Evolutionary conservation across 331 rosid genomes (phyloP).

Genomic region (Quercus lobata): DNA sequence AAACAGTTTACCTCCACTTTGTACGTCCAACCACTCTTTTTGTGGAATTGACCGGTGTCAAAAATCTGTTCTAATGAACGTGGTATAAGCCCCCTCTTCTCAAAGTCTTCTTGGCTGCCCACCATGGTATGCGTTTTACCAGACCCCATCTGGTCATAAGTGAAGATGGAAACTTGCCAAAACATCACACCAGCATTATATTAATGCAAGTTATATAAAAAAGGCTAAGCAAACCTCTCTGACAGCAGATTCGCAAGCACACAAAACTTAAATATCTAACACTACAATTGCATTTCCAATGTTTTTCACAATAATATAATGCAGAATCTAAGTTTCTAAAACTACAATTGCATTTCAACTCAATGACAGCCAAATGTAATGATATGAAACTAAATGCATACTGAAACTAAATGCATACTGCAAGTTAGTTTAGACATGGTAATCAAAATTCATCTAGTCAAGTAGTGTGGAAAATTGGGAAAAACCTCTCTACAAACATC

Average conservation of each 20-base stretch:
- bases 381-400: too few species aligned
- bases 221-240: too few species aligned
- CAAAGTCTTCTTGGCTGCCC: conserved; percentile 77
- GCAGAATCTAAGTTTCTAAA: too few species aligned
- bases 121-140: conserved; percentile 95
- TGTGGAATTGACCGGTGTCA: conserved; percentile 60
- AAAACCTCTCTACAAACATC: too few species aligned
- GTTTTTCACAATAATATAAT: not conserved
- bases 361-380: too few species aligned
- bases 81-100: conserved; percentile 82
- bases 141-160: conserved; percentile 91
- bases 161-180: conserved; percentile 88
- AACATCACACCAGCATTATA: conserved; percentile 7
- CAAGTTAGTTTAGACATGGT: too few species aligned
- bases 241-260: not conserved
- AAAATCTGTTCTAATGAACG: conserved; percentile 91
- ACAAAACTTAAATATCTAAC: not conserved
- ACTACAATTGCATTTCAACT: too few species aligned
- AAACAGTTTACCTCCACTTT: conserved; percentile 64
- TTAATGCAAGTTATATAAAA: not conserved
- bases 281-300: not conserved
- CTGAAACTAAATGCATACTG: too few species aligned
- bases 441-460: too few species aligned
- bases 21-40: conserved; percentile 83
- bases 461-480: too few species aligned